Percentiles rank a stretch among this genome's conserved stretches.
These are phyloP conservation scores for Colletotrichum orbiculare DNA, from an alignment of 2,329 filamentous ascomycete species.

Conservation along the genomic window DNA sequence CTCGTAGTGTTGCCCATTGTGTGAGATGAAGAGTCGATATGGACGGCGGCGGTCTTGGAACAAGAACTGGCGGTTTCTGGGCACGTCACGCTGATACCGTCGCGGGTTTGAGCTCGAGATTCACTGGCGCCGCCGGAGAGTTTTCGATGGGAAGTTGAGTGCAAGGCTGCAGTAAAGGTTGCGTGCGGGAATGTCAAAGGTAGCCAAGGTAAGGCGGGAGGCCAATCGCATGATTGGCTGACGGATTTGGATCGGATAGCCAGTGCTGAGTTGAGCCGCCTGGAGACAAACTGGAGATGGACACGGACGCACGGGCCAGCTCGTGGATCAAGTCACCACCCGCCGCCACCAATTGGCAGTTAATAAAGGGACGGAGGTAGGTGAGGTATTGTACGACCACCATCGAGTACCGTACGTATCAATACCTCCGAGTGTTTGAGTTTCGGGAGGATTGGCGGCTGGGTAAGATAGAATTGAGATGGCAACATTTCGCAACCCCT, in stretches of 20 bases:
- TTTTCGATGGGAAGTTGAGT: conserved; percentile 17
- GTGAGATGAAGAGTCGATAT: conserved; percentile 26
- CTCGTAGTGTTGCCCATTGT: conserved; percentile 77
- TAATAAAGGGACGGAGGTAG: conserved; percentile 18
- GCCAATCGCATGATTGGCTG: conserved; percentile 23
- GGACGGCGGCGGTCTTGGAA: conserved; percentile 12
- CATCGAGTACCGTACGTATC: conserved; percentile 24
- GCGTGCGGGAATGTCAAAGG: conserved; percentile 21
- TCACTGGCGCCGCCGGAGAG: conserved; percentile 29
- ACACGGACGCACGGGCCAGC: conserved; percentile 19
- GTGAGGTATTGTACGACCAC: conserved; percentile 9
- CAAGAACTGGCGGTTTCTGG: background rate
- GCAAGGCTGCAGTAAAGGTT: conserved; percentile 18
- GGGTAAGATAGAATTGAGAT: background rate
- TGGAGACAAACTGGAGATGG: background rate
- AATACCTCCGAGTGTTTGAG: conserved; percentile 16
- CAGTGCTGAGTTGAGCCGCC: conserved; percentile 4
- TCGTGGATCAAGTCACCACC: conserved; percentile 15
- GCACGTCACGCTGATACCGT: conserved; percentile 1
- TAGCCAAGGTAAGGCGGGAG: conserved; percentile 21
- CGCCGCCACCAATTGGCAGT: conserved; percentile 2
- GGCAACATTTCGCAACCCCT: too few species aligned
- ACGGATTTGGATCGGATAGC: conserved; percentile 20
- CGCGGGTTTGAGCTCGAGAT: conserved; percentile 22
- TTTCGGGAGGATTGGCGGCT: conserved; percentile 21